A percentile compares a stretch with the other conserved stretches of the same genome.
These are phyloP conservation scores for Nitzschia inconspicua DNA, from an alignment of 108 stramenopile species.

Conservation along the genomic window DNA sequence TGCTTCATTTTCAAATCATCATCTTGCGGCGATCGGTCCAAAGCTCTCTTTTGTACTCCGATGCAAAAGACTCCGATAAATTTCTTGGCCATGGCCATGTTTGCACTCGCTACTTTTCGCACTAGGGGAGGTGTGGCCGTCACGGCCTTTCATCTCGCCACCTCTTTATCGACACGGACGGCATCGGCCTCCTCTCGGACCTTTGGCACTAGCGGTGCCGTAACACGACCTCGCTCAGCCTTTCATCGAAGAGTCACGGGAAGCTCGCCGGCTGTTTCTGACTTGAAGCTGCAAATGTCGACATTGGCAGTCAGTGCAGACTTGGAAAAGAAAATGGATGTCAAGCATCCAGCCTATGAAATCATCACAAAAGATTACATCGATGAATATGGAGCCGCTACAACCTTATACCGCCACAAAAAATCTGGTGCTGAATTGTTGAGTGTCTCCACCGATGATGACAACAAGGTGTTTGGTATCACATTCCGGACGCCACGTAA, in stretches of 20 bases:
- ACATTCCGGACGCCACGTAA: conserved; percentile 94
- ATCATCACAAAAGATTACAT: conserved; percentile 68
- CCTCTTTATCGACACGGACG: background rate
- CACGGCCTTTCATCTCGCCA: conserved; percentile 32
- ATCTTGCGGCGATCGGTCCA: background rate
- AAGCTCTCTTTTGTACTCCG: background rate
- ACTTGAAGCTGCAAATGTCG: conserved; percentile 17
- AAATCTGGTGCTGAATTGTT: conserved; percentile 88
- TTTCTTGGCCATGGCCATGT: conserved; percentile 31
- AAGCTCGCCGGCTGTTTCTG: background rate
- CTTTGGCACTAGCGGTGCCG: background rate
- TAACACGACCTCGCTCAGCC: background rate
- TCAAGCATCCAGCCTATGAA: conserved; percentile 77
- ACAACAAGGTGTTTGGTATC: conserved; percentile 99
- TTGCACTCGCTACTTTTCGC: conserved; percentile 21
- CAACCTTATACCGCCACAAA: conserved; percentile 91
- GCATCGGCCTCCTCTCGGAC: background rate
- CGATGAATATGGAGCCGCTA: conserved; percentile 78
- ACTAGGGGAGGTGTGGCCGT: conserved; percentile 16
- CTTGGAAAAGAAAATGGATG: conserved; percentile 33
- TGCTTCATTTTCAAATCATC: too few species aligned
- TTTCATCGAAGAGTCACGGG: background rate
- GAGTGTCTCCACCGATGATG: conserved; percentile 88
- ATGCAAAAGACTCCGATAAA: too few species aligned
- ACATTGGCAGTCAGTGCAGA: conserved; percentile 10